phyloP scores from a whole-genome alignment of 441 rosid genomes.

The Syzygium syzygioides region DNA sequence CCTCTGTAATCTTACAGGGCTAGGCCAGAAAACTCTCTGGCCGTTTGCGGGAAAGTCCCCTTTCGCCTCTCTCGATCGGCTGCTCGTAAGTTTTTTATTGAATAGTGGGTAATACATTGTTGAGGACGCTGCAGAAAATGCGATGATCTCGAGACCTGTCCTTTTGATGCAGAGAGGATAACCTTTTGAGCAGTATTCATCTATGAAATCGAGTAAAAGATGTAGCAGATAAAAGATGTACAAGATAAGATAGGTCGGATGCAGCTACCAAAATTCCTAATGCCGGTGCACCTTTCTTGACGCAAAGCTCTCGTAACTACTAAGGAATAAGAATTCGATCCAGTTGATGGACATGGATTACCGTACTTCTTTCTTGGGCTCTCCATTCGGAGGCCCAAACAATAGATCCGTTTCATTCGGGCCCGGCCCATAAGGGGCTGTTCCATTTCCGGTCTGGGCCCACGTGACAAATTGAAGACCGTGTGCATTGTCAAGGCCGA shows the following conservation, averaged over 20 bases:
- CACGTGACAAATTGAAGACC: not conserved
- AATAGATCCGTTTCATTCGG: not conserved
- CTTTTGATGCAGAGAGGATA: not conserved
- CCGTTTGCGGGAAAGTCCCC: not conserved
- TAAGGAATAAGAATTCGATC: not conserved
- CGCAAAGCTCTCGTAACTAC: not conserved
- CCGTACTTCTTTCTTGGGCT: not conserved
- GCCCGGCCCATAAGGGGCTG: not conserved
- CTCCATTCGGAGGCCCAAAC: not conserved
- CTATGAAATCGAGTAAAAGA: not conserved
- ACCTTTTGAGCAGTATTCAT: not conserved
- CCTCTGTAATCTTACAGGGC: not conserved
- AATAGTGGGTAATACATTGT: not conserved
- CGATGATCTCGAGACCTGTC: not conserved
- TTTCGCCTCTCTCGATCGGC: not conserved
- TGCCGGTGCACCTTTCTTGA: not conserved
- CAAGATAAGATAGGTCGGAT: not conserved
- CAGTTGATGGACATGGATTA: not conserved
- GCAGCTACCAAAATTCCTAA: not conserved
- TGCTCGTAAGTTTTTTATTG: not conserved
- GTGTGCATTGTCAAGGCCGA: not conserved
- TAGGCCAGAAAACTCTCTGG: not conserved
- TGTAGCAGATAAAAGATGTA: not conserved
- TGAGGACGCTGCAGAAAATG: not conserved
- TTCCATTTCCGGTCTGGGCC: not conserved